Evolutionary conservation across 2,329 filamentous ascomycete genomes (phyloP).

Genomic region (Alternaria ethzedia): DNA sequence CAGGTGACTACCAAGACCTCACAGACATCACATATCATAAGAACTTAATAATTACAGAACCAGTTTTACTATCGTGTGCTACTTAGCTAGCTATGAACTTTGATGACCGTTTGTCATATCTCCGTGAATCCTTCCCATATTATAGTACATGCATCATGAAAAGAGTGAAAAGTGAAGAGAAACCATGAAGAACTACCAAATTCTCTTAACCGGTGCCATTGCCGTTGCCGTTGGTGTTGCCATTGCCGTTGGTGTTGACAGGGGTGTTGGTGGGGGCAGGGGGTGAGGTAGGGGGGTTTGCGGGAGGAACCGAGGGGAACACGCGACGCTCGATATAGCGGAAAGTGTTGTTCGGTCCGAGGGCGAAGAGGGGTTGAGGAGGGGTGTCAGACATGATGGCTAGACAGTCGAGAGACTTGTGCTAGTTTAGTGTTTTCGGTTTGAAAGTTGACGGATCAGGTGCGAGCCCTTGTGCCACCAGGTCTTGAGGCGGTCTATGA

Average conservation of each 20-base stretch:
- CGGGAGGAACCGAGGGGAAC: not conserved
- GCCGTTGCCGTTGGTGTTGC: not conserved
- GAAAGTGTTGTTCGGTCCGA: not conserved
- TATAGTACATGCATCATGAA: not conserved
- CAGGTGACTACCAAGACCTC: not conserved
- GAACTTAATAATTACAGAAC: not conserved
- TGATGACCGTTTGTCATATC: conserved; percentile 1
- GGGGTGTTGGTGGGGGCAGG: not conserved
- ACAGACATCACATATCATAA: not conserved
- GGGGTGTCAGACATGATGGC: not conserved
- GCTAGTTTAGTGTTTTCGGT: conserved; percentile 4
- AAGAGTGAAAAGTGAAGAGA: not conserved
- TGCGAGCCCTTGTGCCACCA: conserved; percentile 32
- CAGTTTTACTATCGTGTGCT: conserved; percentile 10
- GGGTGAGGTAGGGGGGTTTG: not conserved
- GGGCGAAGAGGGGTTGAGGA: not conserved
- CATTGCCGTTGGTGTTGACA: not conserved
- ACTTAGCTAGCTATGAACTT: conserved; percentile 9
- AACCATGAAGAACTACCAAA: not conserved
- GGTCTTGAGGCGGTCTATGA: conserved; percentile 27
- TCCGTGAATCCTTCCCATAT: not conserved
- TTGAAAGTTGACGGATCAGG: conserved; percentile 21
- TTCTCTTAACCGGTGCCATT: not conserved
- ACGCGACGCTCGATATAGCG: not conserved
- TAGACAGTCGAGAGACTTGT: not conserved